phyloP scores from a whole-genome alignment of 352 stramenopile species.

The Phytopythium ostracodes region DNA sequence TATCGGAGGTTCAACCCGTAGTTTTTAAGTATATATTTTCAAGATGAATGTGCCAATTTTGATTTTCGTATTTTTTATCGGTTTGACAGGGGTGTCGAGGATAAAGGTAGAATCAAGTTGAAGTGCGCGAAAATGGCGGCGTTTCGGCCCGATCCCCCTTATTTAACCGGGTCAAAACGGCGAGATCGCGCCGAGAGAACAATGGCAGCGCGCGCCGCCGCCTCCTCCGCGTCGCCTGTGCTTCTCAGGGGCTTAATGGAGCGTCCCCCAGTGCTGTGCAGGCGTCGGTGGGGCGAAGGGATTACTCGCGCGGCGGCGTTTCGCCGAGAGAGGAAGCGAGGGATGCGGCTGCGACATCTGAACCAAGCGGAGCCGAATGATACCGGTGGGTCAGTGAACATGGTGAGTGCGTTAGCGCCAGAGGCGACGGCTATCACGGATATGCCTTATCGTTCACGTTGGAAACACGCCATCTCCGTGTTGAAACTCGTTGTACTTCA shows the following conservation, averaged over 20 bases:
- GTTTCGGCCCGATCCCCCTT: not conserved
- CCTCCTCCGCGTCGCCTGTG: no score
- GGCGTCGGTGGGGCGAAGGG: not conserved
- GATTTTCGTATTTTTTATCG: not conserved
- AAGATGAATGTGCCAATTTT: not conserved
- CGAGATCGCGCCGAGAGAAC: not conserved
- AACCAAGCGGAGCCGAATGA: no score
- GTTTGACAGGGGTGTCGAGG: not conserved
- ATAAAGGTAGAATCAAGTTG: not conserved
- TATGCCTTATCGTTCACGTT: no score
- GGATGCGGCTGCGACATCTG: no score
- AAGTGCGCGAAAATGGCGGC: not conserved
- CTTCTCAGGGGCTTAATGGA: not conserved
- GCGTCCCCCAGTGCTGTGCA: no score
- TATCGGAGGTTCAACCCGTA: not conserved
- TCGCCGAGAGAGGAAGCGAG: not conserved
- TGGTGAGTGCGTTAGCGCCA: not conserved
- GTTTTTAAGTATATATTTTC: not conserved
- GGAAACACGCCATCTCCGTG: not conserved
- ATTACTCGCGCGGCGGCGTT: not conserved
- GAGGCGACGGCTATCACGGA: no score
- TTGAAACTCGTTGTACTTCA: constrained; percentile 5
- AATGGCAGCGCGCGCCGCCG: not conserved
- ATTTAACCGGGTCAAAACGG: not conserved
- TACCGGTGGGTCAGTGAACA: not conserved